phyloP scores from a whole-genome alignment of 2,329 filamentous ascomycete species.

The Colletotrichum sp. region DNA sequence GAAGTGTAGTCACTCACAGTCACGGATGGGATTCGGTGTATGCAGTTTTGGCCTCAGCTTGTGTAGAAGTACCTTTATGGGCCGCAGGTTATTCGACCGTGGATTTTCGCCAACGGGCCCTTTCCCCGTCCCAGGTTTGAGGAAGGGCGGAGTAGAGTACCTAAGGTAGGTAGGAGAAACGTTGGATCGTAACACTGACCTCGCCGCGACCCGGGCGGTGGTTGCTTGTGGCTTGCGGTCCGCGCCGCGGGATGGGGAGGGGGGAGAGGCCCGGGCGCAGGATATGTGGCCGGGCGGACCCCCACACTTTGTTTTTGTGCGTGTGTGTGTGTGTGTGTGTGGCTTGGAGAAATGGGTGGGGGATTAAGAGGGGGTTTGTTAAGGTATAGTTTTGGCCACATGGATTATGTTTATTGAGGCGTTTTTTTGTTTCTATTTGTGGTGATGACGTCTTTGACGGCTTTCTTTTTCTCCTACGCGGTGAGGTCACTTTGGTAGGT shows the following conservation, averaged over 20 bases:
- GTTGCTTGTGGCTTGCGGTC: background rate
- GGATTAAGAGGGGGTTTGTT: background rate
- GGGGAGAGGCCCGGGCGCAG: background rate
- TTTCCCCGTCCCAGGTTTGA: background rate
- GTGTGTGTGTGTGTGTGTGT: background rate
- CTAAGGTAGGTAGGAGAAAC: background rate
- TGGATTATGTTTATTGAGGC: background rate
- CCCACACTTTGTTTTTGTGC: background rate
- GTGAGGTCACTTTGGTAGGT: background rate
- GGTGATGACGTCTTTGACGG: background rate
- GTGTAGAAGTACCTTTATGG: background rate
- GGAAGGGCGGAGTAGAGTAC: background rate
- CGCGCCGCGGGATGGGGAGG: background rate
- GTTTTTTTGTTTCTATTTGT: background rate
- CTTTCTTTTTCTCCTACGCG: background rate
- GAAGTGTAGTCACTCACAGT: background rate
- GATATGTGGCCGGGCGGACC: background rate
- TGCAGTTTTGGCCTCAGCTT: background rate
- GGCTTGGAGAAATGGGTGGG: background rate
- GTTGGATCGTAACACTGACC: background rate
- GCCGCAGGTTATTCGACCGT: background rate
- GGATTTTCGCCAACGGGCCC: background rate
- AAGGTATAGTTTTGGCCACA: background rate
- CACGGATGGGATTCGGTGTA: background rate
- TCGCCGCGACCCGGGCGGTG: background rate